These are phyloP conservation scores for Phascolomyces articulosus DNA, from an alignment of 371 early-diverging fungal species.

Conservation along the genomic window DNA sequence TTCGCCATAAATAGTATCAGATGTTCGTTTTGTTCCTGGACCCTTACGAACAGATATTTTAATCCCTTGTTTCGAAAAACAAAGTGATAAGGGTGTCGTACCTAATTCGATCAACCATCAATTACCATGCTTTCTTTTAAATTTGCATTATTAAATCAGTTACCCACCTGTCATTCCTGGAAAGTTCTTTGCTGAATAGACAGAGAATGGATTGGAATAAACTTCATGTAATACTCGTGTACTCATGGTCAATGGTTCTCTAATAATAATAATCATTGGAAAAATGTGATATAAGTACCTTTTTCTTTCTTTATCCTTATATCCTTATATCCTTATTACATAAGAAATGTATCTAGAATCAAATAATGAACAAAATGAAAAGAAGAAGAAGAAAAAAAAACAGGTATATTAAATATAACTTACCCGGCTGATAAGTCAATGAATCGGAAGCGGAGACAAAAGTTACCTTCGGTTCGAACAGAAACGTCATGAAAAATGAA, in stretches of 20 bases:
- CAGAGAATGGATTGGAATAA: constrained; percentile 46
- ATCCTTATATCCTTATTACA: too few relatives aligned
- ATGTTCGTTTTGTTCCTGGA: constrained; percentile 12
- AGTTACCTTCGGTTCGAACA: constrained; percentile 47
- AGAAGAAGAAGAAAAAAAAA: too few relatives aligned
- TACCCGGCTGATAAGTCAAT: constrained; percentile 33
- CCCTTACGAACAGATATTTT: constrained; percentile 68
- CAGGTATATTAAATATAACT: neutral
- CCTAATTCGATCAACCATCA: too few relatives aligned
- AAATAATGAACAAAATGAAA: too few relatives aligned
- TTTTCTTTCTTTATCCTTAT: too few relatives aligned
- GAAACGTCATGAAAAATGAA: constrained; percentile 57
- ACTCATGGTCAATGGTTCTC: constrained; percentile 30
- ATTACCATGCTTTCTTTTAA: too few relatives aligned
- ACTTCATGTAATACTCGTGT: constrained; percentile 33
- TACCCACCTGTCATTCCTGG: constrained; percentile 72
- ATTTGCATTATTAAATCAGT: too few relatives aligned
- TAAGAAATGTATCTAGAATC: too few relatives aligned
- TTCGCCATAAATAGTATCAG: constrained; percentile 8
- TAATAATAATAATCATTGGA: constrained; percentile 1
- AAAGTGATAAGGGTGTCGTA: constrained; percentile 68
- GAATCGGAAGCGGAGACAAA: constrained; percentile 45
- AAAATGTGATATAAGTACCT: too few relatives aligned
- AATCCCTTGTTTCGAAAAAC: constrained; percentile 73
- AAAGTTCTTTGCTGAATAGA: constrained; percentile 61